Percentiles rank a stretch among this genome's conserved stretches.
Conservation (phyloP, 179 eudicot genomes). For the Patellifolia procumbens region DNA sequence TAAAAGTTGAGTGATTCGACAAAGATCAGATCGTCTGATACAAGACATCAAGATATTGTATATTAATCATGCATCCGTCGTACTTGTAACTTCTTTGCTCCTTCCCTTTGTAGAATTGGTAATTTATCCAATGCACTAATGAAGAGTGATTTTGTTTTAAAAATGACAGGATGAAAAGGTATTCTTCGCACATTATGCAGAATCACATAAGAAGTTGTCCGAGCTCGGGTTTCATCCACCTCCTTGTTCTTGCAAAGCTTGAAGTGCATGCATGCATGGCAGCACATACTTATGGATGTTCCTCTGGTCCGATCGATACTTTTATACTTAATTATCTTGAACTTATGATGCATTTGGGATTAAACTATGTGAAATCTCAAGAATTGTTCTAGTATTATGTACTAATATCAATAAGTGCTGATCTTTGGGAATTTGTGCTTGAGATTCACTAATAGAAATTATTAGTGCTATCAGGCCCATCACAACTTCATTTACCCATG, state of each 20-base stretch:
- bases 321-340: neutral
- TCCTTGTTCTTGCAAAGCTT: neutral
- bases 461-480: no score
- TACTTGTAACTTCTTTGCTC: neutral
- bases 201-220: slow-evolving; percentile 76
- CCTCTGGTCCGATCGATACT: neutral
- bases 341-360: neutral
- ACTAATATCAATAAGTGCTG: no score
- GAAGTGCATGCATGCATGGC: neutral
- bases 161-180: slow-evolving; percentile 57
- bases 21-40: no score
- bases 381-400: no score
- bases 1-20: no score
- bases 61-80: no score
- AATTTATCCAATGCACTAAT: neutral
- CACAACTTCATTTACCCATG: no score
- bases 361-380: neutral
- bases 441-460: no score
- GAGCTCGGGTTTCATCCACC: slow-evolving; percentile 47
- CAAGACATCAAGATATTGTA: no score
- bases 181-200: slow-evolving; percentile 72
- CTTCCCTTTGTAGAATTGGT: neutral
- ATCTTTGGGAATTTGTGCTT: no score
- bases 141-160: neutral
- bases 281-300: neutral